Base-by-base conservation (phyloP, 495 filamentous ascomycete genomes). In the Xylaria telfairii region DNA sequence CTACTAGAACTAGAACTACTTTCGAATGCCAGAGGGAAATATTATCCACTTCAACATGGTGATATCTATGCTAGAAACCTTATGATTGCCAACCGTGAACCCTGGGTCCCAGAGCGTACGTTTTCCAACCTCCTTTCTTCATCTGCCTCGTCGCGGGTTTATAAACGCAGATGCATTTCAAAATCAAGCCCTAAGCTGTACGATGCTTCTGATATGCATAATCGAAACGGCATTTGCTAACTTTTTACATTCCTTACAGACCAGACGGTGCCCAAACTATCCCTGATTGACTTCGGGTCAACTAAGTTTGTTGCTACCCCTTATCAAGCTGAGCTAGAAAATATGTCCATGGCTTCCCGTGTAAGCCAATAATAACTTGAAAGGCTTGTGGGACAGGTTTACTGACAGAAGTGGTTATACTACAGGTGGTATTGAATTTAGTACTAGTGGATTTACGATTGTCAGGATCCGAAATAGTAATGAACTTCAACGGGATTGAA, bases 231-330 rank as follows among this genome's bases (percentile, higher is more conserved):
- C 1, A 47, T 12, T 46, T 42, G 39, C 61, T 64, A 47, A 64
- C 41, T 12, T 30, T 19, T 0, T 8, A 9, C n/a, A n/a, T 19
- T 26, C 10, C 8, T 32, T 21, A 65, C 2, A 65, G 62, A 65
- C 44, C 15, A 24, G 0, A 10, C 24, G n/a, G 8, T 65, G 2
- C 62, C 44, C 0, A 65, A 65, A 24, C 9, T 65, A 26, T 28
- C 51, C 6, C 1, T 51, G 19, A 65, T 65, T 17, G 62, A 65
- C n/a, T 65, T 65, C 44, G 62, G 62, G 21, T 1, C 51, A 30
- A 17, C 62, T 21, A 12, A 0, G 12, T 59, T 6, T 8, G 56
- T 17, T 9, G 6, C 1, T 5, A 34, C 28, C 7, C 3, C 32
- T 21, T 37, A n/a, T 59, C 12, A 21, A 19, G 56, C 56, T 32